phyloP scores from a whole-genome alignment of 192 early-diverging fungal genomes.

The Cladochytrium replicatum region DNA sequence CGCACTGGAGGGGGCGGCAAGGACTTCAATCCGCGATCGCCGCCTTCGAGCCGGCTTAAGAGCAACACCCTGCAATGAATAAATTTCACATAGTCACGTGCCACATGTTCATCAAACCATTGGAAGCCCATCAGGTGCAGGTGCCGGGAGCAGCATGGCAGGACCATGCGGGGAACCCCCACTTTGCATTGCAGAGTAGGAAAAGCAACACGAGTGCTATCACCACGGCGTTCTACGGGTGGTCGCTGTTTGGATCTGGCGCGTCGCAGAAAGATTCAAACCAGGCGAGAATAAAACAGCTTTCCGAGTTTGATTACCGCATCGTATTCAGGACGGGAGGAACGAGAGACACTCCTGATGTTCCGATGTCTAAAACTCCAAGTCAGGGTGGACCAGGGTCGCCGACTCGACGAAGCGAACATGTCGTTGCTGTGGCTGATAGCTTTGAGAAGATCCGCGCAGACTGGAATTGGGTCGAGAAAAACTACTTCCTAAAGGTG shows the following conservation, averaged over 20 bases:
- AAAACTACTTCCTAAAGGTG: conserved; percentile 37
- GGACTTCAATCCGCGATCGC: too few species aligned
- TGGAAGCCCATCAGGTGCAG: conserved; percentile 19
- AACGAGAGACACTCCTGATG: background rate
- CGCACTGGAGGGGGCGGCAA: too few species aligned
- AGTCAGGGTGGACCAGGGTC: too few species aligned
- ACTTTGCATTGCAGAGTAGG: conserved; percentile 40
- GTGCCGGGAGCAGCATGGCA: conserved; percentile 16
- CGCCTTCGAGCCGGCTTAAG: too few species aligned
- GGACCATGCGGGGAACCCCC: conserved; percentile 40
- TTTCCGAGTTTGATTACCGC: conserved; percentile 34
- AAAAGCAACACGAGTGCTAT: conserved; percentile 22
- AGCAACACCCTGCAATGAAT: too few species aligned
- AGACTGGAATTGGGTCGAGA: conserved; percentile 51
- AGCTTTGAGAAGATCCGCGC: conserved; percentile 45
- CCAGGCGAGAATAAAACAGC: conserved; percentile 14
- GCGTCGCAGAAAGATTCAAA: background rate
- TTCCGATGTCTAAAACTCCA: background rate
- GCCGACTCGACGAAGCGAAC: conserved; percentile 22
- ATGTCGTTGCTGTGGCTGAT: conserved; percentile 38
- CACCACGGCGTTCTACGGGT: background rate
- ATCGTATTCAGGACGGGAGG: conserved; percentile 29
- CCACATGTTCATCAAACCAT: conserved; percentile 41
- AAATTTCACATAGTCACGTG: background rate
- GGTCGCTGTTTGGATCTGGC: background rate